Percentiles rank a stretch among this genome's conserved stretches.
phyloP scores from a whole-genome alignment of 225 moss, liverwort and hornwort genomes.

The Straminergon stramineum region DNA sequence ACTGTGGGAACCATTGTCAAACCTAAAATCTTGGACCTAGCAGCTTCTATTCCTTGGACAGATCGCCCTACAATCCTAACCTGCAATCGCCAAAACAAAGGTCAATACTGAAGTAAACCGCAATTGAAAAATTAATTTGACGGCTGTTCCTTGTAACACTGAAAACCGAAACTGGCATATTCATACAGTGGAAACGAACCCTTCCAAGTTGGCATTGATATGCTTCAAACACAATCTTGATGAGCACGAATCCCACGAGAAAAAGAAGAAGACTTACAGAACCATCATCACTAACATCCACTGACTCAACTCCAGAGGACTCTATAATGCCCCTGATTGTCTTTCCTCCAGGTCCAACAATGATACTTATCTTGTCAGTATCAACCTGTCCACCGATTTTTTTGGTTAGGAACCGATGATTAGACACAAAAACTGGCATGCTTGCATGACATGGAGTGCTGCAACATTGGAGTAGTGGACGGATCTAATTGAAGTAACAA shows the following conservation, averaged over 20 bases:
- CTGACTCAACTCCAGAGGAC: conserved; percentile 66
- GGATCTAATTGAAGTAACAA: neutral
- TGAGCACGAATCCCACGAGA: neutral
- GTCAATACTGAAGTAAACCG: neutral
- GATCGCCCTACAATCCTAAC: conserved; percentile 76
- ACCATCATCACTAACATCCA: conserved; percentile 74
- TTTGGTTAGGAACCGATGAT: neutral
- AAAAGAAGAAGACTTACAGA: conserved; percentile 38
- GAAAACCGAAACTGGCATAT: neutral
- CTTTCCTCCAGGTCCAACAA: conserved; percentile 93
- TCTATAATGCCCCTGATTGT: conserved; percentile 87
- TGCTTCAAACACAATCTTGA: neutral
- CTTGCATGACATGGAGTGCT: neutral
- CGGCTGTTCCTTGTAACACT: neutral
- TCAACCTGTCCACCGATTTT: conserved; percentile 29
- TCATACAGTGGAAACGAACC: neutral
- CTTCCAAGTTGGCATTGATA: neutral
- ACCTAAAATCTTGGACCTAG: conserved; percentile 64
- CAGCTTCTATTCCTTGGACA: conserved; percentile 43
- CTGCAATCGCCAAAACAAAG: conserved; percentile 27
- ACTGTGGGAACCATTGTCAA: conserved; percentile 75
- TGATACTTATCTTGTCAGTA: conserved; percentile 64
- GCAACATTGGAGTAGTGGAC: neutral
- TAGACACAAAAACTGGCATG: neutral
- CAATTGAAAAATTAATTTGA: neutral